These are phyloP conservation scores for Gilbertella persicaria DNA, from an alignment of 371 early-diverging fungal species.

Conservation along the genomic window DNA sequence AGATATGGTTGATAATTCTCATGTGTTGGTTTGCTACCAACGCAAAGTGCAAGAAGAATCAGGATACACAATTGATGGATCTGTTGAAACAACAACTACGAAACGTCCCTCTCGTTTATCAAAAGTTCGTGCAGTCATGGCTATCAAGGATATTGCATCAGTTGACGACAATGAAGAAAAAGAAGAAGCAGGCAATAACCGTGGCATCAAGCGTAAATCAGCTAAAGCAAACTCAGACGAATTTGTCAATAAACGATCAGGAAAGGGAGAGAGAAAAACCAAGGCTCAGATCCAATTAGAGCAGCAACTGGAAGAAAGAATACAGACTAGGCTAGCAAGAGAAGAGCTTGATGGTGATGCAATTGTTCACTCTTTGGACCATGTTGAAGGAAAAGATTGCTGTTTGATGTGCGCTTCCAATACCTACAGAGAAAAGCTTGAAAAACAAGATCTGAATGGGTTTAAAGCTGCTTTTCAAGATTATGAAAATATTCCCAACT, in stretches of 20 bases:
- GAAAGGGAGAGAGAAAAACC: slow-evolving; percentile 10
- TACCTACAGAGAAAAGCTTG: slow-evolving; percentile 27
- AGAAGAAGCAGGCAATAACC: neutral
- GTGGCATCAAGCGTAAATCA: slow-evolving; percentile 8
- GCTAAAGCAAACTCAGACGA: neutral
- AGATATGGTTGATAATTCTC: slow-evolving; percentile 1
- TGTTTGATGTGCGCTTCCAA: slow-evolving; percentile 34
- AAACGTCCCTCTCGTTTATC: slow-evolving; percentile 22
- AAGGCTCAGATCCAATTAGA: slow-evolving; percentile 16
- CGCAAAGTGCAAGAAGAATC: slow-evolving; percentile 15
- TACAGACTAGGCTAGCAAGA: slow-evolving; percentile 21
- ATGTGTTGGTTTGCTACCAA: slow-evolving; percentile 9
- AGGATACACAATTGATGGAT: slow-evolving; percentile 13
- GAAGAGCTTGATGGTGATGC: neutral
- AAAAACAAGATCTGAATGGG: slow-evolving; percentile 15
- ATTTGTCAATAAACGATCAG: slow-evolving; percentile 1
- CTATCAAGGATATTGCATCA: slow-evolving; percentile 14
- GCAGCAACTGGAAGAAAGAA: slow-evolving; percentile 12
- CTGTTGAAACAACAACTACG: neutral
- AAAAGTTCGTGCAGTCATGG: slow-evolving; percentile 36
- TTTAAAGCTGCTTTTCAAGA: slow-evolving; percentile 23
- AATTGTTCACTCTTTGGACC: slow-evolving; percentile 7
- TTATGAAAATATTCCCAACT: slow-evolving; percentile 19
- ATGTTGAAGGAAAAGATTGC: slow-evolving; percentile 25
- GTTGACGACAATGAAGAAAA: slow-evolving; percentile 8